Base-by-base conservation (phyloP, 495 filamentous ascomycete species). In the Coniosporium apollinis region DNA sequence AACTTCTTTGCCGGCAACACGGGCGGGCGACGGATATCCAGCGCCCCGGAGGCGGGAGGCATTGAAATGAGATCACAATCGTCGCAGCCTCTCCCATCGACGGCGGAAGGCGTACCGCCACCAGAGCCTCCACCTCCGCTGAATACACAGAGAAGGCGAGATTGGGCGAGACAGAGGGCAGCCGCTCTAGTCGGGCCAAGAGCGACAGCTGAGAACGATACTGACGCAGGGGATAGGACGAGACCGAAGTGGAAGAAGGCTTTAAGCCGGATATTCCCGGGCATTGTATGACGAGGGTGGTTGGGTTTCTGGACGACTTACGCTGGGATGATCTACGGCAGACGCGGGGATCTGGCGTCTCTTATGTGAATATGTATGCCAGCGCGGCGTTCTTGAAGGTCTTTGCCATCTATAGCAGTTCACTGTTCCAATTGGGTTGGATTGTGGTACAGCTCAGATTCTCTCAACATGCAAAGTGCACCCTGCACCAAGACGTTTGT, bases 141-240 rank as follows among this genome's bases (percentile, higher is more conserved):
- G 17, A 16, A 31, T 9, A 42, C n/a, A 5, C 32, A 33, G 9
- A 38, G 46, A 17, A 45, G 53, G 30, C 30, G 52, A 21, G 55
- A 58, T 29, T 53, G 52, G 49, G 55, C 52, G 3, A 46, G 53
- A 5, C 46, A 55, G 33, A 48, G 53, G 18, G 55, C 53, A 1
- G 11, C 55, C 10, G 40, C 41, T 5, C 42, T 58, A 33, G 39
- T 58, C n/a, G 42, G 50, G 9, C 43, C 43, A 15, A 20, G 28
- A 0, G 13, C 3, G 9, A 33, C 32, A 13, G 20, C 42, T 10
- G 22, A 14, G 6, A 41, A 44, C 37, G 30, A 36, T 16, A 41
- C 44, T 26, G 45, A 16, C 13, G 42, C 39, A 16, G 41, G 43
- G 30, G 16, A 11, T 30, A 4, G 11, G 26, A 22, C 8, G 33